These are phyloP conservation scores for Colletotrichum sp. DNA, from an alignment of 2,329 filamentous ascomycete genomes.

Conservation along the genomic window DNA sequence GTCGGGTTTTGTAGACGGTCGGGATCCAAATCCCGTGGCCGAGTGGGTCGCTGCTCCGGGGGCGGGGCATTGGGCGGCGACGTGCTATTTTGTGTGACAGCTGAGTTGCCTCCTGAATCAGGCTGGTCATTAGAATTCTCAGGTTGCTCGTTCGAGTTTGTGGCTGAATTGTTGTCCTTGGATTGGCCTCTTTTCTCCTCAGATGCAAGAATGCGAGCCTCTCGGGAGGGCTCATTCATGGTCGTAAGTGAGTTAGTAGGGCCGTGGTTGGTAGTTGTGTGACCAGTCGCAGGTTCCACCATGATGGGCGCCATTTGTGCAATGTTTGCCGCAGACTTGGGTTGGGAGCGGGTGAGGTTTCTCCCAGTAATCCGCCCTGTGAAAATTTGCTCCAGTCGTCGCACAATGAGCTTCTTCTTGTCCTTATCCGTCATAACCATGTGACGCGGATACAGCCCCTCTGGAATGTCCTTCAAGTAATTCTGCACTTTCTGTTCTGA, in stretches of 20 bases:
- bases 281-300: constrained; percentile 32
- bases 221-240: constrained; percentile 42
- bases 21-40: constrained; percentile 78
- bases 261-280: constrained; percentile 36
- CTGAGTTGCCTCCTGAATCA: constrained; percentile 44
- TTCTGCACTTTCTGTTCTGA: constrained; percentile 68
- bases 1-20: constrained; percentile 75
- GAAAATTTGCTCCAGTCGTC: constrained; percentile 80
- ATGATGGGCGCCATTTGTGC: constrained; percentile 23
- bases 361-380: constrained; percentile 67
- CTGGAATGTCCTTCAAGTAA: constrained; percentile 75
- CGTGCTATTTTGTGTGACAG: constrained; percentile 38
- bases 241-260: constrained; percentile 24
- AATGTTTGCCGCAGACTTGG: constrained; percentile 20
- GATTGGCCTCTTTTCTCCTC: constrained; percentile 46
- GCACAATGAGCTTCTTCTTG: constrained; percentile 79
- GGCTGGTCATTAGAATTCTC: constrained; percentile 44
- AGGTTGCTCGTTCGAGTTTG: constrained; percentile 45
- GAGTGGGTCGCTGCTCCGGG: constrained; percentile 77
- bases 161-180: constrained; percentile 47
- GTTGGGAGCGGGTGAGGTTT: constrained; percentile 34
- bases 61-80: constrained; percentile 45
- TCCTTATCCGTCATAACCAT: constrained; percentile 72
- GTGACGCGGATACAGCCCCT: constrained; percentile 68
- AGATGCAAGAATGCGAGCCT: constrained; percentile 51